Evolutionary conservation across 352 stramenopile species (phyloP).

Genomic region (Phytophthora pinifolia): DNA sequence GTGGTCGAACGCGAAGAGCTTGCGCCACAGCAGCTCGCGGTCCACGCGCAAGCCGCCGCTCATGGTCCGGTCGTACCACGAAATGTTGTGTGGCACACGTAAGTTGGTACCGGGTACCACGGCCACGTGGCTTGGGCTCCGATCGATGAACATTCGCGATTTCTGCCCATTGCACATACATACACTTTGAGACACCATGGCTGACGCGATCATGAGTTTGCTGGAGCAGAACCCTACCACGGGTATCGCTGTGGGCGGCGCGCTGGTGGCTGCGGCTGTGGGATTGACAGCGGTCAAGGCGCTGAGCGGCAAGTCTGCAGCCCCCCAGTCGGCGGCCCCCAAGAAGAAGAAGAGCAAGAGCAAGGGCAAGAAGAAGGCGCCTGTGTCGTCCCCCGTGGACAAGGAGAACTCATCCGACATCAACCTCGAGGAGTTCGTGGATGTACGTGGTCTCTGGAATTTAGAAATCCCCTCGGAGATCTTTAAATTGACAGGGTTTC

Average conservation of each 20-base stretch:
- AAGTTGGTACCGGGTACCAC: no score
- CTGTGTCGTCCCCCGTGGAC: slow-evolving; percentile 17
- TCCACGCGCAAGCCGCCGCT: slow-evolving; percentile 47
- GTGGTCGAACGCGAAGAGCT: slow-evolving; percentile 67
- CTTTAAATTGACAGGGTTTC: slow-evolving; percentile 1
- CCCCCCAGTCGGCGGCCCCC: slow-evolving; percentile 19
- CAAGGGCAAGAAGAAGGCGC: slow-evolving; percentile 60
- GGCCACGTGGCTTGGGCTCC: slow-evolving; percentile 14
- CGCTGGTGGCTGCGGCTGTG: slow-evolving; percentile 65
- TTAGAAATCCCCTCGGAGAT: not conserved
- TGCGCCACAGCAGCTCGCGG: slow-evolving; percentile 61
- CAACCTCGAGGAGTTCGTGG: slow-evolving; percentile 75
- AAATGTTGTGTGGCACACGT: no score
- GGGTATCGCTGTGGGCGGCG: slow-evolving; percentile 66
- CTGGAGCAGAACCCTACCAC: slow-evolving; percentile 64
- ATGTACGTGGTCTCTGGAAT: slow-evolving; percentile 18
- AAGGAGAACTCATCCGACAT: slow-evolving; percentile 42
- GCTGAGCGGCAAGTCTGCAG: slow-evolving; percentile 41
- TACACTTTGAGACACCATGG: slow-evolving; percentile 40
- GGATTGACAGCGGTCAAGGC: slow-evolving; percentile 72
- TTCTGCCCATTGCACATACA: slow-evolving; percentile 7
- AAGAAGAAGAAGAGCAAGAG: slow-evolving; percentile 67
- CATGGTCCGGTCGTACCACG: slow-evolving; percentile 1
- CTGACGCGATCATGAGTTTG: slow-evolving; percentile 60
- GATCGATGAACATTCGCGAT: slow-evolving; percentile 23